Percentiles rank a stretch among this genome's conserved stretches.
Evolutionary conservation across 192 early-diverging fungal genomes (phyloP).

Genomic region (Rhizophagus clarus): DNA sequence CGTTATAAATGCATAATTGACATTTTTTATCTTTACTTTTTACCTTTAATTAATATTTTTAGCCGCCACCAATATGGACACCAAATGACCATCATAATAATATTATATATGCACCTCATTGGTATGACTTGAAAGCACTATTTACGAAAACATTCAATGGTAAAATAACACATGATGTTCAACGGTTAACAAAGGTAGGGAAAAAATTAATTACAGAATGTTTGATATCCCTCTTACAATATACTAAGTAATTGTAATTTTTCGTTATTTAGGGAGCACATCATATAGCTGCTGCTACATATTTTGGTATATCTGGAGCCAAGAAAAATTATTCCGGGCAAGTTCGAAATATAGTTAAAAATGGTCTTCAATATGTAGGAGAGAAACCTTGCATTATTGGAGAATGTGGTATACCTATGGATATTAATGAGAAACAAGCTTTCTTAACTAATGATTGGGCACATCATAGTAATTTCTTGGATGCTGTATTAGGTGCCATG

Average conservation of each 20-base stretch:
- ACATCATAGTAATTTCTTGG: constrained; percentile 73
- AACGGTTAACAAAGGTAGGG: constrained; percentile 65
- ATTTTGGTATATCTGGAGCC: constrained; percentile 76
- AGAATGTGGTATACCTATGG: constrained; percentile 87
- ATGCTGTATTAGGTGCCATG: constrained; percentile 72
- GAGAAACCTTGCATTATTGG: constrained; percentile 71
- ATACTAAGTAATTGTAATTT: not conserved
- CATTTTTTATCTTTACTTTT: not conserved
- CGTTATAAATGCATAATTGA: not conserved
- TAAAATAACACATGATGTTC: constrained; percentile 80
- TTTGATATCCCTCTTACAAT: not conserved
- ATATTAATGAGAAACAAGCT: constrained; percentile 74
- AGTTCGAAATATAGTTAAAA: constrained; percentile 63
- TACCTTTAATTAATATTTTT: not conserved
- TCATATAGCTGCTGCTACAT: constrained; percentile 72
- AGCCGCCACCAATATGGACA: constrained; percentile 50
- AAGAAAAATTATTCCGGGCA: constrained; percentile 77
- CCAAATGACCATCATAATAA: constrained; percentile 53
- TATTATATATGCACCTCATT: constrained; percentile 81
- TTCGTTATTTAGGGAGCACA: constrained; percentile 57
- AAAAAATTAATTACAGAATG: not conserved
- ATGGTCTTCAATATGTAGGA: constrained; percentile 62
- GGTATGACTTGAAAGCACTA: constrained; percentile 82
- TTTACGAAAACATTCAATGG: constrained; percentile 75
- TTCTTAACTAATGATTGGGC: constrained; percentile 73